phyloP scores from a whole-genome alignment of 306 rosid genomes.

The Bauhinia variegata region DNA sequence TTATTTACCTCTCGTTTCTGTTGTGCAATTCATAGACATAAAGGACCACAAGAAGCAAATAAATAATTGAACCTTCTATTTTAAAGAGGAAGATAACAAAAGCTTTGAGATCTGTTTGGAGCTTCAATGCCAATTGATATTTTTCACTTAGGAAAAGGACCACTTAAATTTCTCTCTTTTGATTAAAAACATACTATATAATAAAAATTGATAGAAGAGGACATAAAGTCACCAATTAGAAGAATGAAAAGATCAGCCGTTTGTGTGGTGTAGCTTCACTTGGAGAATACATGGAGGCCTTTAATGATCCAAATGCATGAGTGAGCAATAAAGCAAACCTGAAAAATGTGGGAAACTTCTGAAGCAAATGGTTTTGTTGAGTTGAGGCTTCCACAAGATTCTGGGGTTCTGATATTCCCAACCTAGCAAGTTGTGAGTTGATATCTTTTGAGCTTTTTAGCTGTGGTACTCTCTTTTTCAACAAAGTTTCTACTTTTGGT shows the following conservation, averaged over 20 bases:
- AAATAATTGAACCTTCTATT: conserved; percentile 28
- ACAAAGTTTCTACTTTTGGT: background rate
- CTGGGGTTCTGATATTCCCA: conserved; percentile 9
- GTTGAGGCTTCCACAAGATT: background rate
- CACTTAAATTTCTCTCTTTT: conserved; percentile 21
- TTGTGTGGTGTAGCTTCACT: background rate
- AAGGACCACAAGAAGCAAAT: conserved; percentile 39
- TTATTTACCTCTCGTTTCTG: conserved; percentile 18
- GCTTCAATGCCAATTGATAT: conserved; percentile 35
- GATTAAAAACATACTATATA: background rate
- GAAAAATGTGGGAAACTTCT: conserved; percentile 11
- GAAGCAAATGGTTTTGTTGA: conserved; percentile 19
- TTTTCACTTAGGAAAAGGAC: conserved; percentile 34
- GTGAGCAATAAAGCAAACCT: conserved; percentile 25
- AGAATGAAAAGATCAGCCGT: background rate
- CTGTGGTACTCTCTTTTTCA: conserved; percentile 11
- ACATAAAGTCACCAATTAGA: conserved; percentile 11
- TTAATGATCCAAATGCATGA: background rate
- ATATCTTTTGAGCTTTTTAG: conserved; percentile 10
- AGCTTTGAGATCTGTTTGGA: conserved; percentile 22
- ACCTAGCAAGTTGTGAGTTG: conserved; percentile 25
- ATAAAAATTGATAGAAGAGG: background rate
- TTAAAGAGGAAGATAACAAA: conserved; percentile 8
- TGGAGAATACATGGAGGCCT: conserved; percentile 28
- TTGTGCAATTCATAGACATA: conserved; percentile 16